These are phyloP conservation scores for Sporisorium iseilematis-ciliati DNA, from an alignment of 1,284 basidiomycete genomes.

Conservation along the genomic window DNA sequence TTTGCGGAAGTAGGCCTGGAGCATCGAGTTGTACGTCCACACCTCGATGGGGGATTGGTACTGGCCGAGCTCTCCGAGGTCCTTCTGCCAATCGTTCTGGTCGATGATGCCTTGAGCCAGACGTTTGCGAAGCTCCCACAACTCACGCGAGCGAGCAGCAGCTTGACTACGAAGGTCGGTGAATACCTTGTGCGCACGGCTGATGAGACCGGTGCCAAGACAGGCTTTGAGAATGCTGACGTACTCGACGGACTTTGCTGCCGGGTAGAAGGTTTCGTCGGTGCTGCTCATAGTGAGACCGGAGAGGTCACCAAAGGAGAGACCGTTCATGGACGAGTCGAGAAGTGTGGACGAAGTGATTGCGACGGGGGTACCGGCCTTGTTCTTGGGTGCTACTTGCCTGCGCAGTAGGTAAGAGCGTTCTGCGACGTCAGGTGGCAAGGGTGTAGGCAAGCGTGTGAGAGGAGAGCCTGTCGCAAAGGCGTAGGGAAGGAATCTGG, in stretches of 20 bases:
- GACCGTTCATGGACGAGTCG: constrained; percentile 19
- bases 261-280: constrained; percentile 60
- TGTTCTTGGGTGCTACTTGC: constrained; percentile 25
- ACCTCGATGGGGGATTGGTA: constrained; percentile 49
- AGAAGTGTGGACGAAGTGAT: constrained; percentile 6
- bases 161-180: constrained; percentile 54
- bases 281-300: constrained; percentile 49
- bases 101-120: constrained; percentile 45
- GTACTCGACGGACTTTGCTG: constrained; percentile 54
- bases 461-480: constrained; percentile 41
- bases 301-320: constrained; percentile 48
- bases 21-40: constrained; percentile 64
- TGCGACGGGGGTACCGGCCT: constrained; percentile 13
- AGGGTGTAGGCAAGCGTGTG: constrained; percentile 47
- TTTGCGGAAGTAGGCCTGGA: constrained; percentile 62
- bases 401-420: constrained; percentile 31
- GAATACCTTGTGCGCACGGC: constrained; percentile 64
- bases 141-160: constrained; percentile 38
- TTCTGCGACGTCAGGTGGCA: constrained; percentile 49
- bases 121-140: constrained; percentile 41
- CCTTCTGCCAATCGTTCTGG: constrained; percentile 39
- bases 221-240: constrained; percentile 64
- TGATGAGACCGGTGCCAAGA: constrained; percentile 61
- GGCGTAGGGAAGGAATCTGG: constrained; percentile 37
- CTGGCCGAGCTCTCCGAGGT: constrained; percentile 27